phyloP scores from a whole-genome alignment of 306 rosid genomes.

The Ceratonia siliqua region DNA sequence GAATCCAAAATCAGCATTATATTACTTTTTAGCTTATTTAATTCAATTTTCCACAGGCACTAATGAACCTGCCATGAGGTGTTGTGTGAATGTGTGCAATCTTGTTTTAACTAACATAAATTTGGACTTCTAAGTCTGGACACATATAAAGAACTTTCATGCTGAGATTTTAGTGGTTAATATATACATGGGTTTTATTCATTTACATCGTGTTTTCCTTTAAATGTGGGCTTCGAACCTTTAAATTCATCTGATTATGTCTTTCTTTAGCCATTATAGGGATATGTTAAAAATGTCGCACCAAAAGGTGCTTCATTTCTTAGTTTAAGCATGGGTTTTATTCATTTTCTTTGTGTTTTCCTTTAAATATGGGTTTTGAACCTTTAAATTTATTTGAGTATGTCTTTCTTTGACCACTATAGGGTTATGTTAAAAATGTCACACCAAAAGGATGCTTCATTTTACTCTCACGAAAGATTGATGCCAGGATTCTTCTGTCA shows the following conservation, averaged over 20 bases:
- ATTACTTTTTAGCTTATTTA: neutral
- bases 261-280: conserved; percentile 47
- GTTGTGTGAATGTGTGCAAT: conserved; percentile 10
- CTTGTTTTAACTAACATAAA: neutral
- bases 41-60: neutral
- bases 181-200: neutral
- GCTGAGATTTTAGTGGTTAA: conserved; percentile 1
- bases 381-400: neutral
- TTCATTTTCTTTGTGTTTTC: neutral
- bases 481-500: conserved; percentile 82
- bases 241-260: conserved; percentile 1
- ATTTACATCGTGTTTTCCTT: neutral
- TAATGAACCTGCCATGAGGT: neutral
- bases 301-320: conserved; percentile 86
- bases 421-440: conserved; percentile 88
- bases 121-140: neutral
- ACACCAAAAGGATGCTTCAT: conserved; percentile 89
- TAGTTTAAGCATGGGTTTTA: neutral
- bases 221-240: neutral
- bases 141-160: conserved; percentile 1
- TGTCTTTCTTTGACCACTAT: conserved; percentile 27
- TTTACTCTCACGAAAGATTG: conserved; percentile 74
- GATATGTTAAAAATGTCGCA: conserved; percentile 76
- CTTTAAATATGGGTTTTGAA: neutral
- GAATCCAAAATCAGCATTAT: neutral